Conservation (phyloP, 495 filamentous ascomycete genomes). For the Lasiosphaeriaceae sp. region DNA sequence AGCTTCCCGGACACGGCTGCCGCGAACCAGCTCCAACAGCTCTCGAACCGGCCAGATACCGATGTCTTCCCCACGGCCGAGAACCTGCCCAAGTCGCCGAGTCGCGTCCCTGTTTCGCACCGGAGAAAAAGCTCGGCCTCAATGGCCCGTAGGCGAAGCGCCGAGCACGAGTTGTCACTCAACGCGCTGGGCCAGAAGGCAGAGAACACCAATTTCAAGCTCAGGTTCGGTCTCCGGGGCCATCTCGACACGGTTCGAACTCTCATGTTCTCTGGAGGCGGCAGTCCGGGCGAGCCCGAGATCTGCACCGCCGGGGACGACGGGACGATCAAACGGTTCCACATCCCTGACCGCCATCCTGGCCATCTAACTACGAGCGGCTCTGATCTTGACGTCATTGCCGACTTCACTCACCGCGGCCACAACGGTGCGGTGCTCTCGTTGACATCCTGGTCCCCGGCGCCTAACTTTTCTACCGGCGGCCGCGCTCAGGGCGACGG, state of each 20-base stretch:
- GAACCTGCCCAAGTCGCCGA: slow-evolving; percentile 74
- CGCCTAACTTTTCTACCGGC: slow-evolving; percentile 81
- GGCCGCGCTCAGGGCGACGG: slow-evolving; percentile 83
- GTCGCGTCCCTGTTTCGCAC: slow-evolving; percentile 65
- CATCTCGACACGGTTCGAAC: slow-evolving; percentile 91
- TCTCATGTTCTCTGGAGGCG: slow-evolving; percentile 93
- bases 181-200: slow-evolving; percentile 44
- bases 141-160: slow-evolving; percentile 51
- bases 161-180: slow-evolving; percentile 50
- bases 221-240: slow-evolving; percentile 85
- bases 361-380: slow-evolving; percentile 47
- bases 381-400: slow-evolving; percentile 83
- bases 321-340: slow-evolving; percentile 93
- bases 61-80: slow-evolving; percentile 84
- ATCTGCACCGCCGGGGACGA: slow-evolving; percentile 97
- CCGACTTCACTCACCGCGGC: slow-evolving; percentile 91
- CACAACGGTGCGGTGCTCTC: slow-evolving; percentile 87
- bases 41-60: slow-evolving; percentile 66
- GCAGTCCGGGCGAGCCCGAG: slow-evolving; percentile 89
- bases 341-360: slow-evolving; percentile 68
- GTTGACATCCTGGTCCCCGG: slow-evolving; percentile 78
- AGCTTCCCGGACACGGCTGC: slow-evolving; percentile 43
- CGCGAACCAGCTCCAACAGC: slow-evolving; percentile 37
- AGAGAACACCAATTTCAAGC: slow-evolving; percentile 75
- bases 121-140: slow-evolving; percentile 77